These are phyloP conservation scores for Takashimella koratensis DNA, from an alignment of 1,284 basidiomycete species.

Conservation along the genomic window DNA sequence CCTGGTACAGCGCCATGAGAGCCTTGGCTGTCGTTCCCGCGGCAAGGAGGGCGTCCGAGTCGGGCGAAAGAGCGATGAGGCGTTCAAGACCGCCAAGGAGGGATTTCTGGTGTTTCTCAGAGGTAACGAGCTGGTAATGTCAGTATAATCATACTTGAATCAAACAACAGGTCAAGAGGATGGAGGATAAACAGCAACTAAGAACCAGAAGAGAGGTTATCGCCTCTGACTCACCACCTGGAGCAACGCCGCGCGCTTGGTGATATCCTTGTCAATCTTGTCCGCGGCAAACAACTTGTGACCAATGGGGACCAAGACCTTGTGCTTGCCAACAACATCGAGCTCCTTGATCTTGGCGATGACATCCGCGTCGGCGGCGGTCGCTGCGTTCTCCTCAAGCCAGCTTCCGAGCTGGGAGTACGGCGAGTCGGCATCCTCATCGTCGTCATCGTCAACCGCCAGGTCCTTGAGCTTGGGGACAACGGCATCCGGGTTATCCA, in stretches of 20 bases:
- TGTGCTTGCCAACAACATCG: constrained; percentile 95
- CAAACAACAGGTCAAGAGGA: no score
- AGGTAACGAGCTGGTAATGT: constrained; percentile 50
- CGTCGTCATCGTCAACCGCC: constrained; percentile 79
- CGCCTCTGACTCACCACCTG: constrained; percentile 62
- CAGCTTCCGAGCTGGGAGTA: constrained; percentile 80
- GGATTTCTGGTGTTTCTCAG: constrained; percentile 93
- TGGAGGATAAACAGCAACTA: constrained; percentile 1
- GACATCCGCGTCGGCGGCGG: constrained; percentile 55
- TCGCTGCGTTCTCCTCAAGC: constrained; percentile 69
- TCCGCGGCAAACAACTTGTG: constrained; percentile 78
- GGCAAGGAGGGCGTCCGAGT: constrained; percentile 34
- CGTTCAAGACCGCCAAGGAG: constrained; percentile 86
- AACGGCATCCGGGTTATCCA: constrained; percentile 52
- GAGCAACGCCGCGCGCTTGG: constrained; percentile 69
- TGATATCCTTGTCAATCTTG: constrained; percentile 69
- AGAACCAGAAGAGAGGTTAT: no score
- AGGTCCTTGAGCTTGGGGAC: constrained; percentile 78
- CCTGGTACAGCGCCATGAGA: constrained; percentile 92
- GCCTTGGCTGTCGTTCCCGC: constrained; percentile 60
- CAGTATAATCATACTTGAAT: not conserved
- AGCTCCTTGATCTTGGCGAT: constrained; percentile 88
- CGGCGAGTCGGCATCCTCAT: constrained; percentile 81
- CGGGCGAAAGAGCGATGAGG: constrained; percentile 68
- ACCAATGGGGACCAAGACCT: constrained; percentile 77